Base-by-base conservation (phyloP, 306 rosid species). In the Trifolium repens region DNA sequence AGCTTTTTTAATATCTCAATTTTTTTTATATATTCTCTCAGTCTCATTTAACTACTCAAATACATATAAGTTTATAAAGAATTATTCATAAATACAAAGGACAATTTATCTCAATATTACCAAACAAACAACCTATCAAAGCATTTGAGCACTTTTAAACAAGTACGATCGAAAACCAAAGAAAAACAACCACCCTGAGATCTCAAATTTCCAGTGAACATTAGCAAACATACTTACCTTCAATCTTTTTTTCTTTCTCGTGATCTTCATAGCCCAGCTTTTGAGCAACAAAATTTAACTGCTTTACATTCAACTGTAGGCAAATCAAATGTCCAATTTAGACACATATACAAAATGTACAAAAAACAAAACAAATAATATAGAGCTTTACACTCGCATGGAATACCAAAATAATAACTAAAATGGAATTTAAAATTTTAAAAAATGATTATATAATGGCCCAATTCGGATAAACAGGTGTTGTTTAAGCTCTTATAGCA, bases 241-340 rank as follows among this genome's bases (percentile, higher is more conserved):
- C 15, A 53, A 26, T 17, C 4, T 64, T 70, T 77, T 82, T 67
- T 58, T 44, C 72, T 73, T 44, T 73, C 77, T 77, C 32, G 3
- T 58, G 62, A 44, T 53, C 68, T 12, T 59, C 71, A 55, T 35
- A 2, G 32, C 49, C 73, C 61, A 50, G 69, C 37, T 63, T 68
- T 77, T 34, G 69, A 59, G 79, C 72, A 74, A 94, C 91, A 77
- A 86, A 88, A 78, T 90, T 66, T 52, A 91, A 78, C 67, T 88
- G 83, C 67, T 77, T 76, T 69, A 83, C 98, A 8, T 6, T n/a
- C 35, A 94, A 75, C 98, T 94, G 76, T 35, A 73, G 58, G 44
- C 32, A 79, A 39, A 53, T 19, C 64, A 64, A 63, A 63, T 1
- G 57, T 26, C 16, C 32, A 30, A 47, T 40, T 72, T 57, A 42